phyloP scores from a whole-genome alignment of 1,284 basidiomycete species.

The Fomitopsis pinicola region DNA sequence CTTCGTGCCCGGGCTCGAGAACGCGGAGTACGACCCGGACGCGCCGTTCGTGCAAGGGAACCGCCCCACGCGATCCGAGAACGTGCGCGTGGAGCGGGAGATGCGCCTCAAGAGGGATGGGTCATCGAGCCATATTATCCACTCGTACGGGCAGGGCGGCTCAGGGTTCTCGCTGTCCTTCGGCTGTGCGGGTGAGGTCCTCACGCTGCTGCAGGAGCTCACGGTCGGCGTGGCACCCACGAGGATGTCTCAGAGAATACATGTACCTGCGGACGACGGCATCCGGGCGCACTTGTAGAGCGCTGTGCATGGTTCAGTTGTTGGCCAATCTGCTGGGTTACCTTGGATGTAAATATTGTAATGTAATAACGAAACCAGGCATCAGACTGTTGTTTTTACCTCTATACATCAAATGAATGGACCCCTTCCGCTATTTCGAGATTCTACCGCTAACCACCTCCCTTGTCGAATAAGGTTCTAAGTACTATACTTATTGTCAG shows the following conservation, averaged over 20 bases:
- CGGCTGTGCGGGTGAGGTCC: slow-evolving; percentile 17
- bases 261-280: background rate
- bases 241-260: background rate
- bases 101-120: background rate
- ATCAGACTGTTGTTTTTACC: too few relatives aligned
- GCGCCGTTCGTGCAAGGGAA: slow-evolving; percentile 31
- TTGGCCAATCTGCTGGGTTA: too few relatives aligned
- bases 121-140: slow-evolving; percentile 26
- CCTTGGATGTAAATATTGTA: too few relatives aligned
- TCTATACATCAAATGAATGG: too few relatives aligned
- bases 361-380: too few relatives aligned
- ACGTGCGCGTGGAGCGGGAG: slow-evolving; percentile 34
- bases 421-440: too few relatives aligned
- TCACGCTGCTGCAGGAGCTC: slow-evolving; percentile 12
- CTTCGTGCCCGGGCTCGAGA: slow-evolving; percentile 30
- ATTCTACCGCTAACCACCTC: too few relatives aligned
- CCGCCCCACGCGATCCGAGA: slow-evolving; percentile 28
- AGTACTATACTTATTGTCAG: too few relatives aligned
- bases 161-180: slow-evolving; percentile 19
- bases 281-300: background rate
- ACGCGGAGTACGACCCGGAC: slow-evolving; percentile 27
- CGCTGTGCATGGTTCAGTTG: too few relatives aligned
- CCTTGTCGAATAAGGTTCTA: too few relatives aligned
- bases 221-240: slow-evolving; percentile 10
- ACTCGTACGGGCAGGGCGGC: slow-evolving; percentile 33